These are phyloP conservation scores for Pyrus communis DNA, from an alignment of 306 rosid species.

Conservation along the genomic window DNA sequence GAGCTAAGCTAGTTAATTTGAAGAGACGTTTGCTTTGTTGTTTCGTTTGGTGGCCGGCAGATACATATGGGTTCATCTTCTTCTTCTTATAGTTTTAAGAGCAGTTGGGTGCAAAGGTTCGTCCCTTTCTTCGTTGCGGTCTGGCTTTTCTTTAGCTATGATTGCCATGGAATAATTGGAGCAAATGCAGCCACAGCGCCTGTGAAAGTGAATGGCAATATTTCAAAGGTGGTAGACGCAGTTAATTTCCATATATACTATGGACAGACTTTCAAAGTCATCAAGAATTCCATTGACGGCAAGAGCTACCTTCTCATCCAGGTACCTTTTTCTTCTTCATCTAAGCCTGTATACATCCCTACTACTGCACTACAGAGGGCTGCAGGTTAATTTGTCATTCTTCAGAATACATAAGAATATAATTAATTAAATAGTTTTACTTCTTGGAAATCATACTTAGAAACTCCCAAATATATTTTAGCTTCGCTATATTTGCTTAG, in stretches of 20 bases:
- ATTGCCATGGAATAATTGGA: conserved; percentile 4
- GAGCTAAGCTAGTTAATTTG: background rate
- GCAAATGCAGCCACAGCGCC: conserved; percentile 26
- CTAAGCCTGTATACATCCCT: background rate
- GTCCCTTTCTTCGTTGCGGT: conserved; percentile 11
- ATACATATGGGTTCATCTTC: conserved; percentile 24
- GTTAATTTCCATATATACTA: conserved; percentile 68
- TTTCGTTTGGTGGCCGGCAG: background rate
- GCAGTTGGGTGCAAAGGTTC: conserved; percentile 26
- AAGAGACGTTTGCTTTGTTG: background rate
- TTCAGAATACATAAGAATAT: background rate
- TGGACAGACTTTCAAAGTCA: conserved; percentile 88
- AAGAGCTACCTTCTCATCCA: conserved; percentile 93
- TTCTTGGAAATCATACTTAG: too few species aligned
- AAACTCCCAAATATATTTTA: too few species aligned
- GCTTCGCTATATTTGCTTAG: too few species aligned
- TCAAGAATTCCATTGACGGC: conserved; percentile 76
- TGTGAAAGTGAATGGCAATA: conserved; percentile 35
- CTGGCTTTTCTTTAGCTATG: background rate
- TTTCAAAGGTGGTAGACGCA: conserved; percentile 79
- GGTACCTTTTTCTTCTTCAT: conserved; percentile 30
- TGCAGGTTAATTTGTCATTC: background rate
- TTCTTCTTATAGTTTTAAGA: background rate
- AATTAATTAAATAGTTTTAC: too few species aligned
- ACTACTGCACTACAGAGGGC: background rate